Percentiles rank a stretch among this genome's conserved stretches.
These are phyloP conservation scores for Coemansia sp. DNA, from an alignment of 192 early-diverging fungal genomes.

Conservation along the genomic window DNA sequence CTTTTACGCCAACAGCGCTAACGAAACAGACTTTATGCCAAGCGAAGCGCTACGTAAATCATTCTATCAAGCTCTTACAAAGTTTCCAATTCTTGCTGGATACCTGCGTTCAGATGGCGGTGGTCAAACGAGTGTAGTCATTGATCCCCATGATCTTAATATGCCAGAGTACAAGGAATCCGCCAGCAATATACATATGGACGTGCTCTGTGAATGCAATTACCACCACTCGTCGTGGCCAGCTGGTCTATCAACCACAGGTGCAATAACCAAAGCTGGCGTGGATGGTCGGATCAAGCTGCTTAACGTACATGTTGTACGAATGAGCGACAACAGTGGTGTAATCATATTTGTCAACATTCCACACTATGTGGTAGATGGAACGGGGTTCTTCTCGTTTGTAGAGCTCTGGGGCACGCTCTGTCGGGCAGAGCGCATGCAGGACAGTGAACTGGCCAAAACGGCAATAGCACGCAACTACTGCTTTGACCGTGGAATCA, in stretches of 20 bases:
- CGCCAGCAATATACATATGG: constrained; percentile 9
- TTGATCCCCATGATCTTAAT: constrained; percentile 30
- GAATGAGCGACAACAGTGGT: constrained; percentile 33
- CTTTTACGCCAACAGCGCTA: constrained; percentile 28
- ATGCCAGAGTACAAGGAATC: constrained; percentile 50
- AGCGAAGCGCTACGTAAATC: constrained; percentile 15
- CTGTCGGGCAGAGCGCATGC: constrained; percentile 13
- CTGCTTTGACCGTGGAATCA: constrained; percentile 39
- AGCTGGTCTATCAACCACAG: constrained; percentile 17
- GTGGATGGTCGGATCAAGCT: constrained; percentile 24
- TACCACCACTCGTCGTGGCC: constrained; percentile 46
- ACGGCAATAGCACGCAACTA: constrained; percentile 3
- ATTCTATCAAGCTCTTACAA: constrained; percentile 36
- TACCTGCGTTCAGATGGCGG: constrained; percentile 14
- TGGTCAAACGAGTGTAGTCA: constrained; percentile 18
- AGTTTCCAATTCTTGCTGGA: constrained; percentile 37
- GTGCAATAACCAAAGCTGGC: constrained; percentile 30
- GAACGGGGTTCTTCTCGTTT: constrained; percentile 43
- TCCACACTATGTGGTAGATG: constrained; percentile 45
- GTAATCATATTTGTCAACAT: constrained; percentile 40
- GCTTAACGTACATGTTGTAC: constrained; percentile 29
- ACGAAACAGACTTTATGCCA: constrained; percentile 38
- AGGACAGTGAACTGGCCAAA: background rate
- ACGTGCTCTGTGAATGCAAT: constrained; percentile 17
- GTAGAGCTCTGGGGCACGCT: constrained; percentile 38